Base-by-base conservation (phyloP, 495 filamentous ascomycete genomes). In the Neurospora tetrasperma region DNA sequence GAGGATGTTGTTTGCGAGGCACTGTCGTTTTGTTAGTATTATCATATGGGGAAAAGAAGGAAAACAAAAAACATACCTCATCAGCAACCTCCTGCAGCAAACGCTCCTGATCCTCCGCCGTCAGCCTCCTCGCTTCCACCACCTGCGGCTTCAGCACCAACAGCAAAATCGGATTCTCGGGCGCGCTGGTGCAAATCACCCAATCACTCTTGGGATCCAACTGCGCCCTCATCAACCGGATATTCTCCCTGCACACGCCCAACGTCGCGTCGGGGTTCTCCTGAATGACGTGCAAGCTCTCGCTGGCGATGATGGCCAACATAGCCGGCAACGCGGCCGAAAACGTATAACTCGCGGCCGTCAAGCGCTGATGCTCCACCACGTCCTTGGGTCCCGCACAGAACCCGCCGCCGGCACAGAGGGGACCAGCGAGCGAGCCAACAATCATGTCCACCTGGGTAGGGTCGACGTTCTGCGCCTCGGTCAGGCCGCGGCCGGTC, bases 351-450 rank as follows among this genome's bases (percentile, higher is more conserved):
- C 94, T 90, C 7, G 92, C 87, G 40, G 94, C 91, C 18, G 92
- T 92, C 77, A 99, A 92, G 73, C 96, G 93, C 81, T 98, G 96
- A 78, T 99, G 96, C 81, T 96, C 93, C 20, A 98, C 91, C 44
- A 98, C 93, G 79, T 97, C 96, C 70, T 89, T 88, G 40, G 90
- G 89, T 31, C 95, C 94, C 43, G 94, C 93, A 80, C 96, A 99
- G 85, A 99, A 99, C 40, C 96, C 96, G 72, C 96, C 96, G 62
- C 94, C 96, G 12, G 93, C 94, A 78, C 95, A 94, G 59, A 98
- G 86, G 20, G 94, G 90, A 40, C 96, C 94, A 14, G 96, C 91
- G 41, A 99, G 88, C 69, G 94, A 96, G 42, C 96, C 96, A 73
- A 98, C 87, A 70, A 98, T 94, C 93, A 98, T 97, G 80, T 99